Evolutionary conservation across 1,284 basidiomycete species (phyloP).

Genomic region (Earliella scabrosa): DNA sequence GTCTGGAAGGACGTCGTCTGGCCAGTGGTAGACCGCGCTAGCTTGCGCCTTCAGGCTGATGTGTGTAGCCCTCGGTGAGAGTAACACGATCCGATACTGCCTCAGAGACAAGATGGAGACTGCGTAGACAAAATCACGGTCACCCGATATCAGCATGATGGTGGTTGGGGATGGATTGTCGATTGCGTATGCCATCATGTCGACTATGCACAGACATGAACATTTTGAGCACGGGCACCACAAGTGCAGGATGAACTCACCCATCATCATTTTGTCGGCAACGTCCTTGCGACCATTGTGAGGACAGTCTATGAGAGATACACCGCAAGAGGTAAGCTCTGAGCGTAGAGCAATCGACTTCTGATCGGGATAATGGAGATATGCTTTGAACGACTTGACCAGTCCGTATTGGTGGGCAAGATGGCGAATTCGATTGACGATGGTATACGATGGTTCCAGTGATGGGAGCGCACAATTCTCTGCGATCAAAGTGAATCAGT

Average conservation of each 20-base stretch:
- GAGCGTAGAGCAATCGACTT: slow-evolving; percentile 48
- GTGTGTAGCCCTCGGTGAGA: slow-evolving; percentile 28
- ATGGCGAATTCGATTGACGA: slow-evolving; percentile 30
- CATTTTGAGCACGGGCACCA: no score
- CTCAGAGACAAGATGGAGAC: slow-evolving; percentile 53
- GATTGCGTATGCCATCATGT: slow-evolving; percentile 61
- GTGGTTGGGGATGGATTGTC: slow-evolving; percentile 54
- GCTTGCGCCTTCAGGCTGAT: no score
- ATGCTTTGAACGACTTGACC: slow-evolving; percentile 48
- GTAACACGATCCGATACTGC: slow-evolving; percentile 49
- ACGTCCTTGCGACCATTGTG: slow-evolving; percentile 45
- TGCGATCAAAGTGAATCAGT: slow-evolving; percentile 26
- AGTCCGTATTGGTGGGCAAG: slow-evolving; percentile 33
- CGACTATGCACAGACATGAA: slow-evolving; percentile 42
- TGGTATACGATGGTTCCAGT: slow-evolving; percentile 45
- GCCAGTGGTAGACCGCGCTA: slow-evolving; percentile 55
- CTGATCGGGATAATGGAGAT: slow-evolving; percentile 47
- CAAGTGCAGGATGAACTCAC: slow-evolving; percentile 19
- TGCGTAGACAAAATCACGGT: slow-evolving; percentile 64
- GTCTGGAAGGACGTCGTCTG: slow-evolving; percentile 38
- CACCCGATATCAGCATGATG: slow-evolving; percentile 59
- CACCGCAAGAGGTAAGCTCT: slow-evolving; percentile 44
- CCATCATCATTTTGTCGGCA: slow-evolving; percentile 48
- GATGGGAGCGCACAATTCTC: slow-evolving; percentile 60
- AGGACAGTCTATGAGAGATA: slow-evolving; percentile 48